Evolutionary conservation across 495 filamentous ascomycete species (phyloP).

Genomic region (Neurospora pannonica): DNA sequence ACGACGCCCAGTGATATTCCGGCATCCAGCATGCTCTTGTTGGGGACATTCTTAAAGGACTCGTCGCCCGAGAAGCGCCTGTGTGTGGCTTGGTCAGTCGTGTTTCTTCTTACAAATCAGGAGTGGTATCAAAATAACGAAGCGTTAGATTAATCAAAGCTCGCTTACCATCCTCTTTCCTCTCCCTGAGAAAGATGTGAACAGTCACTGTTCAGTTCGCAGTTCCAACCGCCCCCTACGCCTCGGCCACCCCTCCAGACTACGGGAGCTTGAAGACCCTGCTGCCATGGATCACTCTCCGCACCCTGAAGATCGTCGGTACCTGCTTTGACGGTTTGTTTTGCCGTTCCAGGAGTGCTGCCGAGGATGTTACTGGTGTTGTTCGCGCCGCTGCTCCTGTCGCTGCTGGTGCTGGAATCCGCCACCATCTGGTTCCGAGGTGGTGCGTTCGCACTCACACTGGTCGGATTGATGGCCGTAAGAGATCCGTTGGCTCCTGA

Average conservation of each 20-base stretch:
- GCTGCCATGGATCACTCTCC: conserved; percentile 10
- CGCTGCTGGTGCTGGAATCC: not conserved
- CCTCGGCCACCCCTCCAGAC: conserved; percentile 57
- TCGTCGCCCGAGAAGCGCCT: conserved; percentile 76
- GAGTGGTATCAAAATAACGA: conserved; percentile 5
- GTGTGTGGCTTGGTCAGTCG: not conserved
- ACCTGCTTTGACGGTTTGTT: conserved; percentile 18
- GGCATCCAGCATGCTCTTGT: conserved; percentile 18
- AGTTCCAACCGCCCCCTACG: conserved; percentile 73
- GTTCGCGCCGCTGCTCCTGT: not conserved
- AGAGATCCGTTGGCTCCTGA: not conserved
- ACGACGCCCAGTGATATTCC: conserved; percentile 25
- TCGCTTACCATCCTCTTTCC: conserved; percentile 78
- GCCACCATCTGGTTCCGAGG: not conserved
- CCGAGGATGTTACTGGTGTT: conserved; percentile 6
- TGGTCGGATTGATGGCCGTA: not conserved
- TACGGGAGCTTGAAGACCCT: conserved; percentile 32
- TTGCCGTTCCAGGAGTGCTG: conserved; percentile 1
- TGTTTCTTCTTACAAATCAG: conserved; percentile 8
- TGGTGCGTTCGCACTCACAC: not conserved
- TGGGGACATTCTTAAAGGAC: conserved; percentile 36
- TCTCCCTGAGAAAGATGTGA: conserved; percentile 60
- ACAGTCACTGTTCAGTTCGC: conserved; percentile 76
- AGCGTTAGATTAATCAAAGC: conserved; percentile 3
- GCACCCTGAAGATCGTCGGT: conserved; percentile 20